These are phyloP conservation scores for Polysphondylium violaceum DNA, from an alignment of 78 protist species.

Conservation along the genomic window DNA sequence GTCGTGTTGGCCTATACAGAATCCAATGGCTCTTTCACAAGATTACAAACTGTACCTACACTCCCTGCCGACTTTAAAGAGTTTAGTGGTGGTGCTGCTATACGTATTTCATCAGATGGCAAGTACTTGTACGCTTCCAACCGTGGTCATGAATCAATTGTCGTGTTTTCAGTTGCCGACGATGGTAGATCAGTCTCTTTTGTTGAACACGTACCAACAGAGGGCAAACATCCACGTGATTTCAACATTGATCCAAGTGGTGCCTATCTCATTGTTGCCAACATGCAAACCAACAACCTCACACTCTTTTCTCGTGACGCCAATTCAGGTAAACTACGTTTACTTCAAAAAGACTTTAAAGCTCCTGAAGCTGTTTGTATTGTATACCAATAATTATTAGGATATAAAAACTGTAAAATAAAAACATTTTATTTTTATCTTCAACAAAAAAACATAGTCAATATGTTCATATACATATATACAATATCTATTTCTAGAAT, in stretches of 20 bases:
- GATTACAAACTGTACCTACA: not conserved
- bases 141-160: not conserved
- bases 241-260: slow-evolving; percentile 8
- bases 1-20: not conserved
- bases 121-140: not conserved
- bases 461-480: too few relatives aligned
- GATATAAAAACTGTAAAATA: too few relatives aligned
- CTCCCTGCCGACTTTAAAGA: not conserved
- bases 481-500: too few relatives aligned
- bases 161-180: not conserved
- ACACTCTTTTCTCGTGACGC: not conserved
- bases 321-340: not conserved
- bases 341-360: too few relatives aligned
- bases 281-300: slow-evolving; percentile 15
- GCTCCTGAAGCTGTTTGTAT: too few relatives aligned
- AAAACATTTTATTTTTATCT: too few relatives aligned
- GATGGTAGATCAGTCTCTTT: not conserved
- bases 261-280: slow-evolving; percentile 4
- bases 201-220: not conserved
- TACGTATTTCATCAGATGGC: not conserved
- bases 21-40: not conserved
- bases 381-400: too few relatives aligned
- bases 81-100: slow-evolving; percentile 8
- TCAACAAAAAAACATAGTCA: too few relatives aligned
- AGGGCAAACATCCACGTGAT: slow-evolving; percentile 7